Base-by-base conservation (phyloP, 345 rosid genomes). In the Eutrema heterophyllum region DNA sequence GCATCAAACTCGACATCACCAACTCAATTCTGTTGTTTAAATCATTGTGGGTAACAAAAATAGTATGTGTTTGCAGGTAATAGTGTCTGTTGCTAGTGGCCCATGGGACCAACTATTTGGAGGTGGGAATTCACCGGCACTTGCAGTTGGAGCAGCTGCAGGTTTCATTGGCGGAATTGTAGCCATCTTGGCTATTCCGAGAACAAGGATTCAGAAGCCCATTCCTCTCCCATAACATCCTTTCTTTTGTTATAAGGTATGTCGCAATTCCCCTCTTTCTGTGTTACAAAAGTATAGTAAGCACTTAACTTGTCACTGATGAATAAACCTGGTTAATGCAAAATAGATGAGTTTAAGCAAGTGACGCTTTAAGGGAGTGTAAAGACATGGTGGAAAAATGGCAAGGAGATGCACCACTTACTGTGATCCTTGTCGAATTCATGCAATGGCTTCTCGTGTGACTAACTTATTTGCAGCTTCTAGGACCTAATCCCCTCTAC, bases 91-190 rank as follows among this genome's bases (percentile, higher is more conserved):
- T 68, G 97, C 93, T 58, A 82, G 86, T 86, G 98, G 88, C 13
- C 90, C 91, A 39, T 90, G 89, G 88, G 90, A 88, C 84, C 88
- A 90, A 82, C 84, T 88, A 54, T 85, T 86, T 66, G 90, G 93
- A 61, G 93, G 96, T 71, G 97, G 96, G 66, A 88, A 88, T 78
- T 88, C 83, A 43, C 88, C 96, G 6, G 93, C 93, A 27, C 82
- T 93, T 79, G 90, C 86, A 49, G 88, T 86, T 59, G 96, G 86
- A 61, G 93, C 83, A 59, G 79, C 86, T 66, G 77, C 98, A 6
- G 86, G 93, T 38, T 75, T 88, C 61, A 50, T 80, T 30, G 86
- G 85, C 68, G 96, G 98, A 70, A 68, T 89, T 70, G 72, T 90
- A 48, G 90, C 97, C 70, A 86, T 93, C 78, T 84, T 89, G 78